A percentile compares a stretch with the other conserved stretches of the same genome.
phyloP scores from a whole-genome alignment of 108 stramenopile species.

The Nitzschia sp. region DNA sequence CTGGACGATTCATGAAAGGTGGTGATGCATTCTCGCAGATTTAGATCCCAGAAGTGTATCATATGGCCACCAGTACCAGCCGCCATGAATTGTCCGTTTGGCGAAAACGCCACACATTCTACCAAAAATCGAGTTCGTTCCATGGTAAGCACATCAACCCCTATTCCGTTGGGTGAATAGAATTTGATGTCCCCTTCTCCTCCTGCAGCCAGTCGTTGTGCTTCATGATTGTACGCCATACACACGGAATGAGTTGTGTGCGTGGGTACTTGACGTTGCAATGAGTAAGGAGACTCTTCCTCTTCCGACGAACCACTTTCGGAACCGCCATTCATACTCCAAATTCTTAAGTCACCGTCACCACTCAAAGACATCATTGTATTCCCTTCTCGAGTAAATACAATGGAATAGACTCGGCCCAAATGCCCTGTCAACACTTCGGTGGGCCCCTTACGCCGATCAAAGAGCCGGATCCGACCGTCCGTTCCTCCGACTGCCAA shows the following conservation, averaged over 20 bases:
- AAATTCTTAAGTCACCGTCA: conserved; percentile 16
- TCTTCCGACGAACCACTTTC: not conserved
- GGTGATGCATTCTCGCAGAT: not conserved
- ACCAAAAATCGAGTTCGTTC: conserved; percentile 6
- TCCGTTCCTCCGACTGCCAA: conserved; percentile 11
- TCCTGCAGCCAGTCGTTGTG: conserved; percentile 2
- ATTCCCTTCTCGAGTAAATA: conserved; percentile 5
- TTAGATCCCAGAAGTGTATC: conserved; percentile 6
- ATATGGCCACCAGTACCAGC: conserved; percentile 13
- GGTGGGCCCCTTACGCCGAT: conserved; percentile 5
- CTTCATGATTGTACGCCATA: not conserved
- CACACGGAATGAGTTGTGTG: conserved; percentile 8
- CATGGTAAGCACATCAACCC: conserved; percentile 14
- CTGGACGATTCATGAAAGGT: not conserved
- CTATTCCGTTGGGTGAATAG: not conserved
- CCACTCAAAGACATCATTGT: conserved; percentile 21
- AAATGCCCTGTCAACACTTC: conserved; percentile 13
- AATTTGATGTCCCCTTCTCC: conserved; percentile 8
- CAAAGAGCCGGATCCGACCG: conserved; percentile 7
- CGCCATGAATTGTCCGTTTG: conserved; percentile 7
- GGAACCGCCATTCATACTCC: not conserved
- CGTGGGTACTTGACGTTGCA: conserved; percentile 9
- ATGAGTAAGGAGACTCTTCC: not conserved
- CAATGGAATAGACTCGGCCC: conserved; percentile 18
- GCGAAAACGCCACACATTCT: conserved; percentile 16